phyloP scores from a whole-genome alignment of 1,284 basidiomycete species.

The Marasmius sp. region DNA sequence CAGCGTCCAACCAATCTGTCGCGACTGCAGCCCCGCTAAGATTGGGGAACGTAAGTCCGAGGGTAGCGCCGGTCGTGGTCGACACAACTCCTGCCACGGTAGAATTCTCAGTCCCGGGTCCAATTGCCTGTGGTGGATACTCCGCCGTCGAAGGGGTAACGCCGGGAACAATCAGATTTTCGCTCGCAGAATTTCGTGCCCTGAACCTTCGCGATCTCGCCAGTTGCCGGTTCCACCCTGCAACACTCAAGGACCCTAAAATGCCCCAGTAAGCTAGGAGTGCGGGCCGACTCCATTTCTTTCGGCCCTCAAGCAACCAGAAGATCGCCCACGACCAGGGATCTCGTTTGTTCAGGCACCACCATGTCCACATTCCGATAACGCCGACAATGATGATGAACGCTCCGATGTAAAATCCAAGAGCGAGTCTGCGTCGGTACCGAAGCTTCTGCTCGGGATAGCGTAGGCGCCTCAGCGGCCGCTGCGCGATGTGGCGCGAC shows the following conservation, averaged over 20 bases:
- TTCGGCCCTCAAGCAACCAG: constrained; percentile 74
- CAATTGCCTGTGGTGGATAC: background rate
- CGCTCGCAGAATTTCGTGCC: constrained; percentile 39
- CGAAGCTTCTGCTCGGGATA: constrained; percentile 87
- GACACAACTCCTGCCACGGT: background rate
- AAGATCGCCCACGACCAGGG: constrained; percentile 89
- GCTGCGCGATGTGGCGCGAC: constrained; percentile 90
- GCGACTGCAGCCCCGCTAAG: constrained; percentile 64
- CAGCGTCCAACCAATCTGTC: constrained; percentile 83
- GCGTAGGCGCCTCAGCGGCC: constrained; percentile 85
- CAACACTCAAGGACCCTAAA: constrained; percentile 82
- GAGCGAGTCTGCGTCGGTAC: constrained; percentile 83
- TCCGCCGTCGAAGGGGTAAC: background rate
- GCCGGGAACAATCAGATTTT: constrained; percentile 31
- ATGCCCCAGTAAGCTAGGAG: constrained; percentile 86
- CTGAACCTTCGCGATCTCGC: constrained; percentile 72
- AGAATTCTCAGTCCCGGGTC: constrained; percentile 6
- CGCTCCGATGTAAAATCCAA: constrained; percentile 83
- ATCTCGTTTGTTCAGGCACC: constrained; percentile 83
- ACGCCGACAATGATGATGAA: constrained; percentile 79
- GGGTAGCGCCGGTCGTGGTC: constrained; percentile 9
- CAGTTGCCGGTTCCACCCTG: constrained; percentile 90
- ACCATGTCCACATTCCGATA: constrained; percentile 91
- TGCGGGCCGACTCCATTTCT: constrained; percentile 80
- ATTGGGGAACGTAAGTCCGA: constrained; percentile 51